Base-by-base conservation (phyloP, 2,329 filamentous ascomycete species). In the Fusarium incarnatum region DNA sequence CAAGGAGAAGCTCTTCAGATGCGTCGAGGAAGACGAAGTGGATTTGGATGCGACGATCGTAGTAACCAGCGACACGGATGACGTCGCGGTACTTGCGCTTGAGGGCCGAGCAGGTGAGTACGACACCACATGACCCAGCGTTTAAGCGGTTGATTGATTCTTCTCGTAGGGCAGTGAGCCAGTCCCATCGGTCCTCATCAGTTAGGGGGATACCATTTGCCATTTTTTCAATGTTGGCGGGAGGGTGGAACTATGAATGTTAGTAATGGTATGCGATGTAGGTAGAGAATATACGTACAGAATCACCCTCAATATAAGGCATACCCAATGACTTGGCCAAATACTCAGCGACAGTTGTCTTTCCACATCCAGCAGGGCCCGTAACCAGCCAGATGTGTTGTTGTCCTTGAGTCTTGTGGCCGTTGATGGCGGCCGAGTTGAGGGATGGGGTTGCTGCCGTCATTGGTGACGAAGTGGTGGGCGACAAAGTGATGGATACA, bases 41-140 rank as follows among this genome's bases (percentile, higher is more conserved):
- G 53, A 98, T 88, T 66, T 88, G 84, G n/a, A 94, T 87, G 57
- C 87, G 86, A 57, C 89, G 88, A 70, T 90, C 86, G 79, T 91
- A 92, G 82, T 94, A 94, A 18, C 90, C 89, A 10, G 92, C 92
- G 11, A 94, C 90, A 32, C 93, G 89, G 78, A 96, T 93, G 68
- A 95, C 92, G 76, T 99, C 96, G 74, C 96, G 91, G 85, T 99
- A 99, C 83, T 97, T 98, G 79, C 93, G 92, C 86, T 98, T 98
- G 56, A 99, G 87, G 3, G 95, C 96, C 15, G 94, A 97, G 86
- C 96, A 99, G 56, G 96, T 97, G 65, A 99, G 88, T 52, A 99
- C 93, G n/a, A 98, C 96, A 50, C 94, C 91, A 30, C 86, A 82
- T 20, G 87, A 85, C 40, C 89, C 89, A 50, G 80, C 81, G 58